phyloP scores from a whole-genome alignment of 2,329 filamentous ascomycete species.

The Emergomyces orientalis region DNA sequence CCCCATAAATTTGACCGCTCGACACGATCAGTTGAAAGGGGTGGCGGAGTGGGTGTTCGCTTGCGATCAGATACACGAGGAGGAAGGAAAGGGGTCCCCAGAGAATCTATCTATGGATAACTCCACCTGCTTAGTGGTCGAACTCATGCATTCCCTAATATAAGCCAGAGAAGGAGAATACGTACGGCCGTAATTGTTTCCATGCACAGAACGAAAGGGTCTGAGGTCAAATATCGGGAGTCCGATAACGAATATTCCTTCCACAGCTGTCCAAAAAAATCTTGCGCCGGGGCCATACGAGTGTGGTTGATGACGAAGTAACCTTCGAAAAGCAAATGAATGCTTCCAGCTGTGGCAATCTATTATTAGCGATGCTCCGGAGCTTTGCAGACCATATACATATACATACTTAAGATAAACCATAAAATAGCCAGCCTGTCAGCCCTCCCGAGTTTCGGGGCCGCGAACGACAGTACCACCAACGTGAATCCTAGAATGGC shows the following conservation, averaged over 20 bases:
- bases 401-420: conserved; percentile 60
- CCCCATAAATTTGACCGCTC: conserved; percentile 55
- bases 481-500: conserved; percentile 51
- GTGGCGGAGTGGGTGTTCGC: conserved; percentile 48
- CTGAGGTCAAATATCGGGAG: conserved; percentile 73
- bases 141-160: not conserved
- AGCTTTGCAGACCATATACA: not conserved
- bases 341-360: conserved; percentile 30
- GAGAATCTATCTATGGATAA: conserved; percentile 33
- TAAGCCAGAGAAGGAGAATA: conserved; percentile 14
- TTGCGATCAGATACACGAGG: conserved; percentile 47
- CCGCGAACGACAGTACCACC: conserved; percentile 43
- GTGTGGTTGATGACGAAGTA: conserved; percentile 68
- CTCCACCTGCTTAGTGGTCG: not conserved
- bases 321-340: conserved; percentile 78
- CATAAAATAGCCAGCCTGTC: conserved; percentile 59
- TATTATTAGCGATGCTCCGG: not conserved
- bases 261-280: conserved; percentile 76
- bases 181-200: conserved; percentile 71
- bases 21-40: conserved; percentile 53
- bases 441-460: conserved; percentile 43
- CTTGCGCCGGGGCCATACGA: conserved; percentile 56
- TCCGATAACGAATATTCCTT: conserved; percentile 86
- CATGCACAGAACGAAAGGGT: conserved; percentile 78
- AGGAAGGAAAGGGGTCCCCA: conserved; percentile 56